Evolutionary conservation across 352 stramenopile species (phyloP).

Genomic region (Phytopythium aichiense): DNA sequence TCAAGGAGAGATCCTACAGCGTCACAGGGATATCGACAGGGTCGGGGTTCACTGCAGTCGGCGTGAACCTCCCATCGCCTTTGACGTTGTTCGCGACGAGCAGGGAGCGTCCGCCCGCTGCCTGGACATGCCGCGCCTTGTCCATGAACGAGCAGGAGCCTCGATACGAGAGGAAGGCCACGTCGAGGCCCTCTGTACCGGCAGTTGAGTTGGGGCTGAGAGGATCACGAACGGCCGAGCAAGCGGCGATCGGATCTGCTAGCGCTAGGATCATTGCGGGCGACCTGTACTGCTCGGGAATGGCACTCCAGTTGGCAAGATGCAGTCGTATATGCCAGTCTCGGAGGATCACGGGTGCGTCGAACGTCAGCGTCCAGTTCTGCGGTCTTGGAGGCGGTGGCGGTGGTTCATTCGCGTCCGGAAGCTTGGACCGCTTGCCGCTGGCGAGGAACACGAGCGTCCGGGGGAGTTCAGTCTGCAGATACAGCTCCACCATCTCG

Average conservation of each 20-base stretch:
- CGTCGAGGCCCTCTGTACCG: not conserved
- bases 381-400: conserved; percentile 9
- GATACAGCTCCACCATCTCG: conserved; percentile 51
- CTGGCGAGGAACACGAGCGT: conserved; percentile 49
- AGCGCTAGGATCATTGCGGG: conserved; percentile 22
- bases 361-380: conserved; percentile 58
- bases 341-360: conserved; percentile 31
- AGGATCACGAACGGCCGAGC: conserved; percentile 13
- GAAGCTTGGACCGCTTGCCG: conserved; percentile 5
- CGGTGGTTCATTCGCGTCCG: conserved; percentile 10
- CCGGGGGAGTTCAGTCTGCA: conserved; percentile 31
- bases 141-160: conserved; percentile 65
- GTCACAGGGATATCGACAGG: conserved; percentile 40
- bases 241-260: conserved; percentile 40
- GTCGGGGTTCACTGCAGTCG: conserved; percentile 22
- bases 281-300: conserved; percentile 18
- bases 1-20: conserved; percentile 27
- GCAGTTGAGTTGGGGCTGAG: not conserved
- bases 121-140: conserved; percentile 37
- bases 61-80: conserved; percentile 49
- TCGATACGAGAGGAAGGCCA: conserved; percentile 47
- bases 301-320: conserved; percentile 51
- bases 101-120: conserved; percentile 31
- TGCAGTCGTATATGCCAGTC: conserved; percentile 54
- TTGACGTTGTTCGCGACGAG: conserved; percentile 68